Evolutionary conservation across 192 early-diverging fungal species (phyloP).

Genomic region (Phycomyces nitens): DNA sequence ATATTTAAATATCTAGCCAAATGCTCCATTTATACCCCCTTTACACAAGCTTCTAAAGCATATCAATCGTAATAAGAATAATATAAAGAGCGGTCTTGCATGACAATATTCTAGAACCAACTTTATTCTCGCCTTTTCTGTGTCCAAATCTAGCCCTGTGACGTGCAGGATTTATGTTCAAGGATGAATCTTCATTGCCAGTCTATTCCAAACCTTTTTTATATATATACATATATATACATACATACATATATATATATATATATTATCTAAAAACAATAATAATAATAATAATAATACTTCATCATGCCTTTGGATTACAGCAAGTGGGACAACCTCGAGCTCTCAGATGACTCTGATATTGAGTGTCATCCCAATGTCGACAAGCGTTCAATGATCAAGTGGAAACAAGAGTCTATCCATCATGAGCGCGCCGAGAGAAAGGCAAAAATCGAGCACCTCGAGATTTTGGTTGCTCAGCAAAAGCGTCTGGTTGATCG

Average conservation of each 20-base stretch:
- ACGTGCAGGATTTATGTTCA: no score
- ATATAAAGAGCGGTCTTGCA: no score
- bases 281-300: not conserved
- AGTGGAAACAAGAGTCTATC: constrained; percentile 87
- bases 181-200: no score
- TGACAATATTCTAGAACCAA: no score
- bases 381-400: constrained; percentile 86
- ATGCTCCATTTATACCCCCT: no score
- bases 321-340: constrained; percentile 94
- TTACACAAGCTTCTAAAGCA: no score
- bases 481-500: constrained; percentile 20
- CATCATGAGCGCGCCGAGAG: constrained; percentile 82
- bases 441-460: constrained; percentile 53
- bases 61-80: no score
- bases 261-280: not conserved
- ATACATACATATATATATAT: no score
- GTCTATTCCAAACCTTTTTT: not conserved
- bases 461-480: constrained; percentile 32
- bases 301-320: constrained; percentile 64
- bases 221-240: no score
- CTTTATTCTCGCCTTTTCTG: constrained; percentile 89
- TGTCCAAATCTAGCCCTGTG: constrained; percentile 49
- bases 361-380: constrained; percentile 95
- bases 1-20: no score
- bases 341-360: constrained; percentile 95